These are phyloP conservation scores for Moesziomyces aphidis DNA, from an alignment of 1,284 basidiomycete species.

Conservation along the genomic window DNA sequence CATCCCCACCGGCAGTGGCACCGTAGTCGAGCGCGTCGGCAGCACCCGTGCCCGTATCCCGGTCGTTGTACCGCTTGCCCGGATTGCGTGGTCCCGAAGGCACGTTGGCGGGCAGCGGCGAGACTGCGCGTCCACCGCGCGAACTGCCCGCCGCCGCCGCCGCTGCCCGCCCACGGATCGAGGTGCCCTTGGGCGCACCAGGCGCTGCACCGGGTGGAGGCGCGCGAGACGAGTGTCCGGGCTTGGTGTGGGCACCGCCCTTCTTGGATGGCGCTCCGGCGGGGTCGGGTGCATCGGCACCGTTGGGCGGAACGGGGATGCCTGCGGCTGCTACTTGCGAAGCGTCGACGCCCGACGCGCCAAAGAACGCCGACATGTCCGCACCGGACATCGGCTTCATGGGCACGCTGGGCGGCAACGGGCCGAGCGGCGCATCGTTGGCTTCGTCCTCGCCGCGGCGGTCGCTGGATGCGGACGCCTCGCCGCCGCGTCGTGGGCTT, in stretches of 20 bases:
- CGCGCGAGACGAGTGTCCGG: conserved; percentile 4
- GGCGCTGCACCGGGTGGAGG: neutral
- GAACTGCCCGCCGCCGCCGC: conserved; percentile 1
- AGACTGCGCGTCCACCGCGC: conserved; percentile 27
- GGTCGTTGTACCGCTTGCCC: conserved; percentile 61
- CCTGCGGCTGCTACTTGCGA: conserved; percentile 38
- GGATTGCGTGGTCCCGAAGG: conserved; percentile 56
- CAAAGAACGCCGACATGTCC: conserved; percentile 47
- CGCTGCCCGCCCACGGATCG: conserved; percentile 40
- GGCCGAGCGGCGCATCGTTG: conserved; percentile 5
- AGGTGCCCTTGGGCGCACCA: conserved; percentile 22
- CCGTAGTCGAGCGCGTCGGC: conserved; percentile 65
- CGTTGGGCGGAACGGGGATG: conserved; percentile 1
- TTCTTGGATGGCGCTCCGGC: neutral
- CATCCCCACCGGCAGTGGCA: conserved; percentile 32
- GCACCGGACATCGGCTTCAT: conserved; percentile 32
- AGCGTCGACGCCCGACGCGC: conserved; percentile 36
- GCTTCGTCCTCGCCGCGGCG: conserved; percentile 2
- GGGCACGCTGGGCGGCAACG: conserved; percentile 4
- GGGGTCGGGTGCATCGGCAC: neutral
- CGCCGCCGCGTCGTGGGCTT: neutral
- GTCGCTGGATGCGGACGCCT: conserved; percentile 9
- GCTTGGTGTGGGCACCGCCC: conserved; percentile 7
- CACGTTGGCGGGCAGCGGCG: conserved; percentile 49
- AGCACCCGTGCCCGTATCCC: conserved; percentile 57